A percentile compares a stretch with the other conserved stretches of the same genome.
phyloP scores from a whole-genome alignment of 2,329 filamentous ascomycete genomes.

The Fusarium staphyleae region DNA sequence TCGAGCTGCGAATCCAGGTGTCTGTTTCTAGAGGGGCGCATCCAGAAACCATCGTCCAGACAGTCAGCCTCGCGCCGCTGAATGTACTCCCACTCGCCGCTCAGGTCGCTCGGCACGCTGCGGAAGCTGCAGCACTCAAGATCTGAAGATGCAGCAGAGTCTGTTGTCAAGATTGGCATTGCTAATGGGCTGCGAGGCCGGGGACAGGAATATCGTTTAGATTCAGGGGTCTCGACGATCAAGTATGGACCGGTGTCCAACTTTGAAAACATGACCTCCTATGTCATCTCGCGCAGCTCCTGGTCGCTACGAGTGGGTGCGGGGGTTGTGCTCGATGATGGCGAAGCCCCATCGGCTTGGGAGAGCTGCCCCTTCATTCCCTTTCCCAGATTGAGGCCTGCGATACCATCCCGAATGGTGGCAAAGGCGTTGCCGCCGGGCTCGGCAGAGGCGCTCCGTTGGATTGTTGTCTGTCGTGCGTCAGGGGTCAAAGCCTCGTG shows the following conservation, averaged over 20 bases:
- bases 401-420: conserved; percentile 57
- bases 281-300: conserved; percentile 56
- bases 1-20: background rate
- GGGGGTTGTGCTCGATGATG: conserved; percentile 23
- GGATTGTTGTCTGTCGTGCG: conserved; percentile 46
- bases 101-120: conserved; percentile 21
- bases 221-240: conserved; percentile 43
- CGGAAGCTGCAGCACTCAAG: conserved; percentile 6
- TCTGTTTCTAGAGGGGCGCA: background rate
- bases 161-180: conserved; percentile 13
- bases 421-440: conserved; percentile 52
- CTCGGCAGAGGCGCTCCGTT: conserved; percentile 56
- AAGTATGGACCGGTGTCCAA: conserved; percentile 44
- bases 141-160: conserved; percentile 1
- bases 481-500: conserved; percentile 59
- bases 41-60: background rate
- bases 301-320: conserved; percentile 46
- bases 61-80: conserved; percentile 7
- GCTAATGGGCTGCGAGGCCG: conserved; percentile 4
- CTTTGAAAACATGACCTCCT: conserved; percentile 51
- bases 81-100: conserved; percentile 32
- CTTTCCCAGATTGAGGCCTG: conserved; percentile 57
- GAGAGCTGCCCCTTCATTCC: conserved; percentile 50
- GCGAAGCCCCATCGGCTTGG: conserved; percentile 35
- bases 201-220: conserved; percentile 25